Conservation (phyloP, 768 basidiomycete genomes). For the Kwoniella heveanensis region DNA sequence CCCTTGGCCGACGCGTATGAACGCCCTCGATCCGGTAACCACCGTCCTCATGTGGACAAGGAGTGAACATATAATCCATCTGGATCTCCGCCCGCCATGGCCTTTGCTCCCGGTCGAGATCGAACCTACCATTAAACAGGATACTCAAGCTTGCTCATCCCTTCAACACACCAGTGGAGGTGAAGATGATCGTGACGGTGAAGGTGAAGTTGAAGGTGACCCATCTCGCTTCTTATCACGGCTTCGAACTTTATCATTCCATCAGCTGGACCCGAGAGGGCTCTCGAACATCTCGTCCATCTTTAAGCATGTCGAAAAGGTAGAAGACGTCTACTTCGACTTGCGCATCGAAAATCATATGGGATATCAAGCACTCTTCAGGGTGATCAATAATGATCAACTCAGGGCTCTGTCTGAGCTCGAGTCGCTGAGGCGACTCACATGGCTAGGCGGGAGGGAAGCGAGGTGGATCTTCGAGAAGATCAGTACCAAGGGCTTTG, state of each 20-base stretch:
- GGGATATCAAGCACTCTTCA: not conserved
- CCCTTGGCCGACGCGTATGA: too few species aligned
- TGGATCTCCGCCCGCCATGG: not conserved
- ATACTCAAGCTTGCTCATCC: too few species aligned
- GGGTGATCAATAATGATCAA: not conserved
- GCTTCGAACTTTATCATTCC: not conserved
- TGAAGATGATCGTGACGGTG: too few species aligned
- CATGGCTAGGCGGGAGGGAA: slow-evolving; percentile 9
- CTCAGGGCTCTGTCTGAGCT: slow-evolving; percentile 1
- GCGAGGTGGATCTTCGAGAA: slow-evolving; percentile 15
- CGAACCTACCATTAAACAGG: too few species aligned
- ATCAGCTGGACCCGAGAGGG: not conserved
- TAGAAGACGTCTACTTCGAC: not conserved
- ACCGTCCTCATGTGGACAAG: too few species aligned
- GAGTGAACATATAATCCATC: not conserved
- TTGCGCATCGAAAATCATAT: not conserved
- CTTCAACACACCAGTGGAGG: too few species aligned
- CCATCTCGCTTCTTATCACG: too few species aligned
- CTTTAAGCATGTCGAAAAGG: not conserved
- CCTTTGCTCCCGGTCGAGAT: too few species aligned
- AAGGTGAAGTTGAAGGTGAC: too few species aligned
- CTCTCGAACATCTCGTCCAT: not conserved
- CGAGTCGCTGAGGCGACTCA: slow-evolving; percentile 2
- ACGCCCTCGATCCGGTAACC: too few species aligned
- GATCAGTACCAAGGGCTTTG: slow-evolving; percentile 11